Base-by-base conservation (phyloP, 192 early-diverging fungal genomes). In the Backusella parvicylindrica region DNA sequence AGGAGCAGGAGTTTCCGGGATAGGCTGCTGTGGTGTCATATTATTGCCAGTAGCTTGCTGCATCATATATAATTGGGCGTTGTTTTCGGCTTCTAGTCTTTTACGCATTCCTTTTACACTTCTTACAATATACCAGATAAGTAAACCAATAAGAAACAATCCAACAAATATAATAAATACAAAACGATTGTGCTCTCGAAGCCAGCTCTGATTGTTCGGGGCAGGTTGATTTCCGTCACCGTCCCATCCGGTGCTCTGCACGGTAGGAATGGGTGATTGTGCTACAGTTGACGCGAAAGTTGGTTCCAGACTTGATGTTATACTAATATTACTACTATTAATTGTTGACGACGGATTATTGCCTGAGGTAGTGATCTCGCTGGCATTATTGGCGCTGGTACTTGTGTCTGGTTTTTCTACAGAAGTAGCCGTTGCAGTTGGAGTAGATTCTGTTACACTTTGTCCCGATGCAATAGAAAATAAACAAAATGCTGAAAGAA, bases 81-180 rank as follows among this genome's bases (percentile, higher is more conserved):
- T 47, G 28, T 78, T 73, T 50, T 78, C 77, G 38, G 38, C 2
- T 15, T 41, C 47, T 23, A 73, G 26, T 63, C 77, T 50, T 73
- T 68, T 72, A 12, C 77, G 71, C 77, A 78, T 78, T n/a, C 64
- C 70, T 28, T 72, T 72, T 33, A 72, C 31, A 47, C 71, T 73
- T 23, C 38, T 43, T 6, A 74, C 68, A 28, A 81, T 70, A 64
- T 81, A 81, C 47, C 66, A 81, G 23, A 77, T 47, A 21, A 81
- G 28, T 16, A 77, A 15, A 28, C 56, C 71, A 5, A 60, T 2
- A 13, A 77, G 13, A 2, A 81, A n/a, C 13, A 73, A 18, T 5
- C 79, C 79, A 28, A 81, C 65, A n/a, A 81, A 68, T 28, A 81
- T 50, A 8, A 81, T 47, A 74, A 81, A 81, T 50, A 81, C 75